These are phyloP conservation scores for Daedalea quercina DNA, from an alignment of 768 basidiomycete species.

Conservation along the genomic window DNA sequence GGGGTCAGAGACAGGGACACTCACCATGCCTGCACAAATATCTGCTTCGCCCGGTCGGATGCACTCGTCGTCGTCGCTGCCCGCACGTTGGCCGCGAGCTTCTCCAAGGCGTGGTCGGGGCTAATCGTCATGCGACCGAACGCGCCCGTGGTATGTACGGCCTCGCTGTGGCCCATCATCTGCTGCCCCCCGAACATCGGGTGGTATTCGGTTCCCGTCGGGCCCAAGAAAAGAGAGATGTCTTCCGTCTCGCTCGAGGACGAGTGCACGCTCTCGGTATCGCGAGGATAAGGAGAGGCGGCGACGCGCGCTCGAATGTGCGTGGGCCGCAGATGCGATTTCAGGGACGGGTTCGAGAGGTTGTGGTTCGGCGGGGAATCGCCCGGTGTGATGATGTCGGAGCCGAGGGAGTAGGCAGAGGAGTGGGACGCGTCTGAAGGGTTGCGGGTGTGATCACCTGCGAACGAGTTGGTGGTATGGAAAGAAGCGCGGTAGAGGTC, in stretches of 20 bases:
- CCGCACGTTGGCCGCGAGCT: constrained; percentile 80
- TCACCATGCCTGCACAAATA: constrained; percentile 89
- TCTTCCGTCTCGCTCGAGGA: constrained; percentile 89
- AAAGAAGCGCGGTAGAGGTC: constrained; percentile 69
- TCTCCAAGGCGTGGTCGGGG: constrained; percentile 76
- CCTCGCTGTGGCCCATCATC: constrained; percentile 26
- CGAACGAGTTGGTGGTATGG: constrained; percentile 42
- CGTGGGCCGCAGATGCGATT: constrained; percentile 67
- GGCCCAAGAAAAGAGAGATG: constrained; percentile 66
- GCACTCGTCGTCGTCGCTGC: constrained; percentile 88
- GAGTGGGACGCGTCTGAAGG: constrained; percentile 34
- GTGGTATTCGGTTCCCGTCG: constrained; percentile 51
- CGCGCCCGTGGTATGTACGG: constrained; percentile 60
- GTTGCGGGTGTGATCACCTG: constrained; percentile 36
- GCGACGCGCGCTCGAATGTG: constrained; percentile 77
- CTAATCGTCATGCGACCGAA: constrained; percentile 74
- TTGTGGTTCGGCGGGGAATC: constrained; percentile 75
- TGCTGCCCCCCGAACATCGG: constrained; percentile 49
- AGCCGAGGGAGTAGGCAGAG: constrained; percentile 35
- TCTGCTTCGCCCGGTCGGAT: constrained; percentile 86
- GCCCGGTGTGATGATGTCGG: constrained; percentile 33
- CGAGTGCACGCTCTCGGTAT: constrained; percentile 80
- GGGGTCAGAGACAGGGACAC: constrained; percentile 23
- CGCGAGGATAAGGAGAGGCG: constrained; percentile 81
- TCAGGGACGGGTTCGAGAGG: constrained; percentile 68